Base-by-base conservation (phyloP, 2,329 filamentous ascomycete genomes). In the Xylaria sp. region DNA sequence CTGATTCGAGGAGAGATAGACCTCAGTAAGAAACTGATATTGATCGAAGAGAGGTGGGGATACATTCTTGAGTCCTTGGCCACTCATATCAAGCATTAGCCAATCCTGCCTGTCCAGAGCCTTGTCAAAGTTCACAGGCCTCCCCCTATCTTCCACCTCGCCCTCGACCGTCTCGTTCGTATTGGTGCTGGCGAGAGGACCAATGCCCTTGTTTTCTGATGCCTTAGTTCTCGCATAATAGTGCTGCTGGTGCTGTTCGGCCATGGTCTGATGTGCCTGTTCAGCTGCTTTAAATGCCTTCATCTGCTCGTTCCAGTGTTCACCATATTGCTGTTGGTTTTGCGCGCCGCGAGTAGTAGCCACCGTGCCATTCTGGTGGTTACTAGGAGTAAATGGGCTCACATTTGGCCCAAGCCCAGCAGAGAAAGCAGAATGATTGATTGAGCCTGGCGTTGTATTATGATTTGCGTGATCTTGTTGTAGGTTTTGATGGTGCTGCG, bases 1-100 rank as follows among this genome's bases (percentile, higher is more conserved):
- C 79, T 94, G 94, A 85, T 99, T 99, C 74, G 94, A 95, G 75
- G 94, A 94, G 71, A 99, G 89, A 80, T 97, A 98, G 37, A 99
- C 88, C 81, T 97, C 95, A 74, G 92, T 92, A 66, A 99, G 85
- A 80, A 99, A 98, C 54, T 87, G 87, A 81, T 98, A 99, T 74
- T 82, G 74, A 52, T 88, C 86, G 83, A 98, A 98, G 39, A 99
- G 85, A 54, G 92, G 89, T 9, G 88, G 84, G 0, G 94, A 90
- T 39, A 99, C 85, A 68, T 94, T 92, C 74, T 94, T 91, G 58
- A 99, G 85, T 23, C 95, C 95, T 83, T 98, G 96, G n/a, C 96
- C 96, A 75, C 94, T 96, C 79, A 98, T 91, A 81, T 99, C 96
- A 75, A 99, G 86, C 73, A 94, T 94, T 80, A 93, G 89, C 96